Evolutionary conservation across 2,329 filamentous ascomycete species (phyloP).

Genomic region (Alternaria ventricosa): DNA sequence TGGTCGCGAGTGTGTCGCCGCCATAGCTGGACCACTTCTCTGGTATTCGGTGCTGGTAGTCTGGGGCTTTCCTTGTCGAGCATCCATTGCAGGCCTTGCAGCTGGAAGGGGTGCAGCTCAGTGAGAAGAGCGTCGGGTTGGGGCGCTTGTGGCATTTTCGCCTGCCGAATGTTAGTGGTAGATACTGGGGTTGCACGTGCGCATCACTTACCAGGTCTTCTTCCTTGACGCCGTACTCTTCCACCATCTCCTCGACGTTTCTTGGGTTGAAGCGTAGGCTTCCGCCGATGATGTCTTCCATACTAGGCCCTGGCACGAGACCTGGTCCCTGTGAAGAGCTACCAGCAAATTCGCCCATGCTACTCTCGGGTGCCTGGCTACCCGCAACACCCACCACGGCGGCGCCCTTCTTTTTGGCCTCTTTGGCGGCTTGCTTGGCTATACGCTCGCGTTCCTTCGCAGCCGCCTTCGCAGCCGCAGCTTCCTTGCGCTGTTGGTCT

Average conservation of each 20-base stretch:
- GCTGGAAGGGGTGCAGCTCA: slow-evolving; percentile 77
- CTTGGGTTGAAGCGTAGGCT: slow-evolving; percentile 74
- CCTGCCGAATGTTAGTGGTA: slow-evolving; percentile 34
- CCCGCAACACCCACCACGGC: slow-evolving; percentile 23
- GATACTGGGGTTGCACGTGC: not conserved
- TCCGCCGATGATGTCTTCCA: slow-evolving; percentile 69
- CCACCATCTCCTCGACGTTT: slow-evolving; percentile 68
- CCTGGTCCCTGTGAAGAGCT: slow-evolving; percentile 39
- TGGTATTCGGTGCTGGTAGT: slow-evolving; percentile 64
- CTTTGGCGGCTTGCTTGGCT: slow-evolving; percentile 44
- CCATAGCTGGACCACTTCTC: slow-evolving; percentile 79
- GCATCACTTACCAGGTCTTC: slow-evolving; percentile 58
- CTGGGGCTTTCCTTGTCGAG: slow-evolving; percentile 74
- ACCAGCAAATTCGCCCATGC: slow-evolving; percentile 34
- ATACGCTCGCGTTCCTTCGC: slow-evolving; percentile 62
- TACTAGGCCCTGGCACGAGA: slow-evolving; percentile 50
- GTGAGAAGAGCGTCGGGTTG: slow-evolving; percentile 72
- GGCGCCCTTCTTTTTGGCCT: slow-evolving; percentile 39
- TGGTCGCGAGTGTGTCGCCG: slow-evolving; percentile 56
- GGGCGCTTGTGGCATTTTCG: slow-evolving; percentile 72
- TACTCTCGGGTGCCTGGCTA: slow-evolving; percentile 28
- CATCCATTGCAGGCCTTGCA: slow-evolving; percentile 82
- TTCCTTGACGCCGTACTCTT: slow-evolving; percentile 75
- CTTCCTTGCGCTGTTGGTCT: slow-evolving; percentile 57
- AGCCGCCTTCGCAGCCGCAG: slow-evolving; percentile 63